Conservation (phyloP, 257 asterid genomes). For the Capsicum chinense region DNA sequence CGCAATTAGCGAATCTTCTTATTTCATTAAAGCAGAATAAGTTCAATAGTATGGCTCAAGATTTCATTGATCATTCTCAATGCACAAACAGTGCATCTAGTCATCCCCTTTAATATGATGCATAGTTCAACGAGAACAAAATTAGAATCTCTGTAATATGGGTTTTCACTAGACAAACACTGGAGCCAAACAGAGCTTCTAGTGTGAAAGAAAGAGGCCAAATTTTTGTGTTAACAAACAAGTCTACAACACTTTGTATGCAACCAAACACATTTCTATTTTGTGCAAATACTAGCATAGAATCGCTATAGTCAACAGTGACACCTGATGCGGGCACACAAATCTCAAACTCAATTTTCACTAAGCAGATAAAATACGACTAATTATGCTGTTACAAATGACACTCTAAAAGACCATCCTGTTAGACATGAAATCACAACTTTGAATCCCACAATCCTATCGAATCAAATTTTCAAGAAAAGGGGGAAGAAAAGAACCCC, state of each 20-base stretch:
- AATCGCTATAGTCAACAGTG: conserved; percentile 49
- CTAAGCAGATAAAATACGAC: conserved; percentile 40
- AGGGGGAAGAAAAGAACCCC: too few relatives aligned
- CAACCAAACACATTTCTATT: conserved; percentile 47
- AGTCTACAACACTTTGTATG: conserved; percentile 44
- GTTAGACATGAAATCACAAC: too few relatives aligned
- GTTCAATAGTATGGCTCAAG: conserved; percentile 53
- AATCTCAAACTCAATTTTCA: conserved; percentile 52
- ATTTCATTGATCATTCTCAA: conserved; percentile 55
- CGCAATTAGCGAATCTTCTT: conserved; percentile 27
- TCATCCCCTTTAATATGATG: conserved; percentile 53
- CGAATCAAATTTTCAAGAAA: too few relatives aligned
- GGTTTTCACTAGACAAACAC: conserved; percentile 61
- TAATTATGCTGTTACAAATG: conserved; percentile 39
- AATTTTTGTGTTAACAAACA: conserved; percentile 50
- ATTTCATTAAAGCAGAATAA: conserved; percentile 54
- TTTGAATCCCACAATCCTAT: too few relatives aligned
- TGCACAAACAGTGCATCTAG: conserved; percentile 50
- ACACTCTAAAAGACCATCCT: conserved; percentile 50
- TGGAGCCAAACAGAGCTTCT: conserved; percentile 63
- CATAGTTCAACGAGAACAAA: conserved; percentile 61
- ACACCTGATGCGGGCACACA: conserved; percentile 49
- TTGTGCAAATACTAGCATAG: conserved; percentile 47
- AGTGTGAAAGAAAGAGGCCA: conserved; percentile 54
- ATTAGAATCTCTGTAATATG: conserved; percentile 45